A percentile compares a stretch with the other conserved stretches of the same genome.
Conservation (phyloP, 2,329 filamentous ascomycete species). For the Venturia aucupariae region DNA sequence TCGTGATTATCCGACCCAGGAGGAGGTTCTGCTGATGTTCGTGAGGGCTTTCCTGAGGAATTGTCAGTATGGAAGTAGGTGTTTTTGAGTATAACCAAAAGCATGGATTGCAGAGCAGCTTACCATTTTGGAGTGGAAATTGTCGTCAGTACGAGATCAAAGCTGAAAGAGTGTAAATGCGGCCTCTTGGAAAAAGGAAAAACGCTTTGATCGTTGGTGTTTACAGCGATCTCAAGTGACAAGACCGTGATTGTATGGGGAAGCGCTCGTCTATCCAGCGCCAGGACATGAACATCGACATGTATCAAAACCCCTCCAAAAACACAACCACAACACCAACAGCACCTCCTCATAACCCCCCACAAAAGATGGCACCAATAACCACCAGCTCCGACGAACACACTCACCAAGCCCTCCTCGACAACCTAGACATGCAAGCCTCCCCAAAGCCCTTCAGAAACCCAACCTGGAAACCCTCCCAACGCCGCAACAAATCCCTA, state of each 20-base stretch:
- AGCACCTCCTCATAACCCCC: not conserved
- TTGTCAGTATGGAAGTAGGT: not conserved
- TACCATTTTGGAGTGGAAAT: not conserved
- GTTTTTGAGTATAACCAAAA: not conserved
- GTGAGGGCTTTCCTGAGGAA: constrained; percentile 74
- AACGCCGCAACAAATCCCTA: constrained; percentile 97
- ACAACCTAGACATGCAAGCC: constrained; percentile 82
- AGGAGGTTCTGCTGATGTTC: constrained; percentile 94
- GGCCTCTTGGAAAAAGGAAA: not conserved
- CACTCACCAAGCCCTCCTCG: constrained; percentile 72
- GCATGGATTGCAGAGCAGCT: not conserved
- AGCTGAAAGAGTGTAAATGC: not conserved
- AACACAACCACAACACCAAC: not conserved
- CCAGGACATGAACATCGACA: not conserved
- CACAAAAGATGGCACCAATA: constrained; percentile 43
- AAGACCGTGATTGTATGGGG: not conserved
- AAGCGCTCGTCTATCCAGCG: not conserved
- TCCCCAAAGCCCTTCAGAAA: constrained; percentile 87
- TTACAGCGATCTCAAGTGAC: not conserved
- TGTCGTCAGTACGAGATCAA: not conserved
- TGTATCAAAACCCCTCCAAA: not conserved
- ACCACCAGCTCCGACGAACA: constrained; percentile 68
- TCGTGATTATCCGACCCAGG: constrained; percentile 90
- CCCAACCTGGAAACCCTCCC: constrained; percentile 79
- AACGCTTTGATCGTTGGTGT: not conserved